Percentiles rank a stretch among this genome's conserved stretches.
phyloP scores from a whole-genome alignment of 2,329 filamentous ascomycete genomes.

The Aureobasidium sp. region DNA sequence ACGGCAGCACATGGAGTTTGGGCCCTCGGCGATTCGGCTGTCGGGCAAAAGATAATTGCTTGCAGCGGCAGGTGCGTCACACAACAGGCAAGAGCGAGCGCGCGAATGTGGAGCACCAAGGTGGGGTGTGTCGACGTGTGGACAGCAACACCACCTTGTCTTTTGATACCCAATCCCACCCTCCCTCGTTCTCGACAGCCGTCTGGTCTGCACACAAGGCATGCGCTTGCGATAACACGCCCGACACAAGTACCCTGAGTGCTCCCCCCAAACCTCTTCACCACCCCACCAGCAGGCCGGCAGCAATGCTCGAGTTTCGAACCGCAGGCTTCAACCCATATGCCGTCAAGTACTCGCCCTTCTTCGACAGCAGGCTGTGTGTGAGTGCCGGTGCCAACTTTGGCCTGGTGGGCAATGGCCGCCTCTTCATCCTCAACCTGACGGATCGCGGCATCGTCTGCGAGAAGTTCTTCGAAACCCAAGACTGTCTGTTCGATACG shows the following conservation, averaged over 20 bases:
- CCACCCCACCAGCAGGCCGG: background rate
- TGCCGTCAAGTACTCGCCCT: slow-evolving; percentile 95
- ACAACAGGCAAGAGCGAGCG: background rate
- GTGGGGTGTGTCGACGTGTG: background rate
- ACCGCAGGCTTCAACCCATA: slow-evolving; percentile 94
- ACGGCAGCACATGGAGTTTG: background rate
- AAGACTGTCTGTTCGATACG: slow-evolving; percentile 91
- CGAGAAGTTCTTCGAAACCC: slow-evolving; percentile 89
- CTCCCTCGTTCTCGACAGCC: background rate
- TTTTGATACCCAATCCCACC: background rate
- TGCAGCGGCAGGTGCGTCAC: background rate
- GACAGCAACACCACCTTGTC: background rate
- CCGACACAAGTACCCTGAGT: background rate
- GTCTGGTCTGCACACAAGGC: background rate
- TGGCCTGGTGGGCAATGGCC: slow-evolving; percentile 91
- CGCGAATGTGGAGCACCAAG: background rate
- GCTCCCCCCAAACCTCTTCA: background rate
- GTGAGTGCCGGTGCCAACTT: slow-evolving; percentile 91
- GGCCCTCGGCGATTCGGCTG: background rate
- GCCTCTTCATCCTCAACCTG: slow-evolving; percentile 74
- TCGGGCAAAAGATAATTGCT: background rate
- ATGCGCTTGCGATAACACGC: background rate
- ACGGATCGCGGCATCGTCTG: slow-evolving; percentile 75
- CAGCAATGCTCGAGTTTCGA: slow-evolving; percentile 78
- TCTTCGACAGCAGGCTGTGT: slow-evolving; percentile 89